Percentiles rank a stretch among this genome's conserved stretches.
Evolutionary conservation across 306 rosid genomes (phyloP).

Genomic region (Acacia crassicarpa): DNA sequence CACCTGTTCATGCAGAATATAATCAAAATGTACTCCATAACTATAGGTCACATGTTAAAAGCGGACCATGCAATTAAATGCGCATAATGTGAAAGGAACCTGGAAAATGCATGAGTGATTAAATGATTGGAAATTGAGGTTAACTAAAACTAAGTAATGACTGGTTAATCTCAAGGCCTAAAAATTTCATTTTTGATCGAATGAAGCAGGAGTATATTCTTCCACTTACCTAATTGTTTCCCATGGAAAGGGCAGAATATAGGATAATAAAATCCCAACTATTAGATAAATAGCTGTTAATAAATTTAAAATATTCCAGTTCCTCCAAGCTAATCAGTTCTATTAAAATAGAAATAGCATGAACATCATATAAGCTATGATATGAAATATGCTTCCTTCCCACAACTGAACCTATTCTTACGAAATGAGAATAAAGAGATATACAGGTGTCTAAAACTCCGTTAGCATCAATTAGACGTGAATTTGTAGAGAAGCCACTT

Average conservation of each 20-base stretch:
- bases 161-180: not conserved
- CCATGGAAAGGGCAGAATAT: not conserved
- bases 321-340: not conserved
- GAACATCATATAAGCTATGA: not conserved
- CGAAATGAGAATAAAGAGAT: not conserved
- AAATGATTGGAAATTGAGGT: not conserved
- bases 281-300: not conserved
- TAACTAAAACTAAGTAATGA: not conserved
- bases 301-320: not conserved
- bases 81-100: conserved; percentile 4
- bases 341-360: not conserved
- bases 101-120: conserved; percentile 10
- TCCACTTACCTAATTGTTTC: not conserved
- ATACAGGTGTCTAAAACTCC: not conserved
- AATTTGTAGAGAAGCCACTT: conserved; percentile 1
- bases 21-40: conserved; percentile 2
- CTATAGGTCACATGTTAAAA: not conserved
- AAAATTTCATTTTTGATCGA: not conserved
- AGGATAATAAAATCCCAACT: conserved; percentile 4
- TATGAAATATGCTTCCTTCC: conserved; percentile 3
- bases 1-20: conserved; percentile 46
- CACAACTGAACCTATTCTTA: not conserved
- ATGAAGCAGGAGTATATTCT: not conserved
- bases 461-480: conserved; percentile 6
- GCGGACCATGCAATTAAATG: not conserved